A percentile compares a stretch with the other conserved stretches of the same genome.
Conservation (phyloP, 805 yeast genomes). For the Martiniozyma abietophila region DNA sequence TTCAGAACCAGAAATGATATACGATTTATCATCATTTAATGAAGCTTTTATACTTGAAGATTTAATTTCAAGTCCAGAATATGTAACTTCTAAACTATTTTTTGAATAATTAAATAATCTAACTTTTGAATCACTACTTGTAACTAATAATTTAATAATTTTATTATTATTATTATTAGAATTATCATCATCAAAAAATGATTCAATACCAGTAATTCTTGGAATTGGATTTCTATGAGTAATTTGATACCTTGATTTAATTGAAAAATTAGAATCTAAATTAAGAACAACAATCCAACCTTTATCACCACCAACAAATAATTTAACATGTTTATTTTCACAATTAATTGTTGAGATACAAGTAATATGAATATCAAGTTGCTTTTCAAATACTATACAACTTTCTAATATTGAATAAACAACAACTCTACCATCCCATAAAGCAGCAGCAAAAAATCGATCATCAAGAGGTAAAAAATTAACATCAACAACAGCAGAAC, state of each 20-base stretch:
- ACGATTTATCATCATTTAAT: constrained; percentile 44
- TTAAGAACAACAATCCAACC: constrained; percentile 61
- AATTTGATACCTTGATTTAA: constrained; percentile 35
- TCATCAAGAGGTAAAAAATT: constrained; percentile 82
- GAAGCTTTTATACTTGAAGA: constrained; percentile 66
- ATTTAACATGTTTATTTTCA: constrained; percentile 27
- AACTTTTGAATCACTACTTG: constrained; percentile 77
- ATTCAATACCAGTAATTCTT: constrained; percentile 69
- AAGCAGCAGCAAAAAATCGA: constrained; percentile 75
- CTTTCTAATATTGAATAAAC: constrained; percentile 82
- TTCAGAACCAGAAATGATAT: constrained; percentile 73
- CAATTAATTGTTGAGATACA: constrained; percentile 60
- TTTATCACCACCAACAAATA: constrained; percentile 69
- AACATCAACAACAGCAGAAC: constrained; percentile 77
- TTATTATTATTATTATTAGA: constrained; percentile 13
- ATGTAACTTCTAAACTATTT: constrained; percentile 50
- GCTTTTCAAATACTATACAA: constrained; percentile 49
- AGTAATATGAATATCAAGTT: constrained; percentile 56
- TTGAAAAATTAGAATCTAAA: constrained; percentile 39
- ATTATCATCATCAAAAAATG: constrained; percentile 24
- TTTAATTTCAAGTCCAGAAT: constrained; percentile 65
- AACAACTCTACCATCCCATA: constrained; percentile 64
- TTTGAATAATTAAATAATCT: constrained; percentile 52
- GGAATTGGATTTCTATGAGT: constrained; percentile 37
- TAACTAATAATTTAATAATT: constrained; percentile 36